Conservation (phyloP, 768 basidiomycete genomes). For the Agaricus subrufescens region DNA sequence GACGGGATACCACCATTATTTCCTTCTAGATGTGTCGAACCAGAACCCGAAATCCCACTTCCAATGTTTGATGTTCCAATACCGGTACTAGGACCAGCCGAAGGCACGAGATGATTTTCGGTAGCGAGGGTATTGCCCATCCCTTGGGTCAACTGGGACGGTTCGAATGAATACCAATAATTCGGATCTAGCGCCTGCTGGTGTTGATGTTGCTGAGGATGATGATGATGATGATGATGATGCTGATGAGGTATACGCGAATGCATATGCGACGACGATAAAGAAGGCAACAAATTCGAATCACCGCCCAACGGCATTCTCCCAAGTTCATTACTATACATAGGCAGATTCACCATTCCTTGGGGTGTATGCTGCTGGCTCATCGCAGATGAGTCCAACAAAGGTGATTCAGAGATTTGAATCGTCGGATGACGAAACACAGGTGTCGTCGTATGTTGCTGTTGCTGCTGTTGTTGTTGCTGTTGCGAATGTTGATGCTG, state of each 20-base stretch:
- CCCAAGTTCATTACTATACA: constrained; percentile 61
- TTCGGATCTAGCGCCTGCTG: constrained; percentile 1
- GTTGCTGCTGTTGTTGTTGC: background rate
- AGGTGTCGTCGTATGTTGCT: background rate
- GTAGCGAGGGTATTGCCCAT: background rate
- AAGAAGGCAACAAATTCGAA: constrained; percentile 13
- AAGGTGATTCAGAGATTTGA: background rate
- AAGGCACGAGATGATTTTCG: background rate
- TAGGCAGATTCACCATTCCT: constrained; percentile 35
- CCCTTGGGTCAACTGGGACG: background rate
- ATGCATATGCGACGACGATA: background rate
- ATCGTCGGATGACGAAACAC: too few species aligned
- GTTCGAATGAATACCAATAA: constrained; percentile 6
- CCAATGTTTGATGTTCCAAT: background rate
- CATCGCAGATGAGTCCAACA: background rate
- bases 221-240: background rate
- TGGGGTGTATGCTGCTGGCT: constrained; percentile 10
- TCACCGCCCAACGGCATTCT: constrained; percentile 41
- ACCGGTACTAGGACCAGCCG: background rate
- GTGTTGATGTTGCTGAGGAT: background rate
- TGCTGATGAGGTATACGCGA: background rate
- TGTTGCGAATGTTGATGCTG: background rate
- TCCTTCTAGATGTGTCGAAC: background rate
- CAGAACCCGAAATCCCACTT: background rate
- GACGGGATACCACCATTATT: background rate